Evolutionary conservation across 2,329 filamentous ascomycete genomes (phyloP).

Genomic region (Ascochyta lentis): DNA sequence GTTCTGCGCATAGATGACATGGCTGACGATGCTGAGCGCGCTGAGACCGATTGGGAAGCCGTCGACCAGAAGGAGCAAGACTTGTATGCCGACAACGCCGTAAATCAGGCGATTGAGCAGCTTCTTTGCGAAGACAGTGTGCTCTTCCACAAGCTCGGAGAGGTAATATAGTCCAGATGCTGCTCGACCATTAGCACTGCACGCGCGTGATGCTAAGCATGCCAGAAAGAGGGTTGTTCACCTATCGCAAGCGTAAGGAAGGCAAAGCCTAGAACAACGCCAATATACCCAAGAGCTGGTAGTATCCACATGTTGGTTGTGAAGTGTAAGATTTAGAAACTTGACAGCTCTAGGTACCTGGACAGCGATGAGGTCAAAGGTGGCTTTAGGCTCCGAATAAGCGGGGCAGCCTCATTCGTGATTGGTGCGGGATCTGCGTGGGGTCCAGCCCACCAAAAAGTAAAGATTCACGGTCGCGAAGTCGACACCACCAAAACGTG

Average conservation of each 20-base stretch:
- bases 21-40: conserved; percentile 76
- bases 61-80: conserved; percentile 79
- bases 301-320: conserved; percentile 84
- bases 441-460: conserved; percentile 34
- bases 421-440: conserved; percentile 23
- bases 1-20: conserved; percentile 88
- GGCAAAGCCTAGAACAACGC: conserved; percentile 85
- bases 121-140: conserved; percentile 89
- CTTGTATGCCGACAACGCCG: conserved; percentile 74
- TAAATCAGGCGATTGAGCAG: conserved; percentile 88
- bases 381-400: conserved; percentile 27
- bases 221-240: conserved; percentile 45
- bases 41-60: conserved; percentile 81
- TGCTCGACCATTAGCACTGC: conserved; percentile 43
- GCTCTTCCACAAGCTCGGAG: conserved; percentile 96
- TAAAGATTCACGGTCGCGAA: conserved; percentile 13
- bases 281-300: conserved; percentile 87
- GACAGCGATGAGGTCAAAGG: conserved; percentile 37
- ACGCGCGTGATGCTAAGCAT: background rate
- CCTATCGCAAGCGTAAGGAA: conserved; percentile 95
- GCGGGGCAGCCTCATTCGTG: conserved; percentile 2
- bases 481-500: background rate
- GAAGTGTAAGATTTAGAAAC: conserved; percentile 4
- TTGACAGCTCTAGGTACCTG: conserved; percentile 12
- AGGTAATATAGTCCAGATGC: conserved; percentile 99